Evolutionary conservation across 2,329 filamentous ascomycete species (phyloP).

Genomic region (Aureobasidium sp.): DNA sequence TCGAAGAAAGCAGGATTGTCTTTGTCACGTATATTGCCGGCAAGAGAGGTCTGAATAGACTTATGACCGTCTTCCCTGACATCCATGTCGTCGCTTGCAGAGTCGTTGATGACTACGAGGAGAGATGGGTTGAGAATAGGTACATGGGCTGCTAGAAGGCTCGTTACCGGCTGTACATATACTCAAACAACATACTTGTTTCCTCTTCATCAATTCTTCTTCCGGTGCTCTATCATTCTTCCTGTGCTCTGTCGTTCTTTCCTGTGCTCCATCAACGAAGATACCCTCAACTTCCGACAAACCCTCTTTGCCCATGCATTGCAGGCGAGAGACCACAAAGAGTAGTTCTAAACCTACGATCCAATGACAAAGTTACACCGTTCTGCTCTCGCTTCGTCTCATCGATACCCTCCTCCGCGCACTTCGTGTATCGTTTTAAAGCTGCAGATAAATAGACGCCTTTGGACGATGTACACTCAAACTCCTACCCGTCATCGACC

Average conservation of each 20-base stretch:
- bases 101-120: slow-evolving; percentile 71
- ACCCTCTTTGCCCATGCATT: too few species aligned
- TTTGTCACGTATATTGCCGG: slow-evolving; percentile 91
- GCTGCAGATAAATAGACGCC: too few species aligned
- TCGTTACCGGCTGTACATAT: not conserved
- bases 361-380: too few species aligned
- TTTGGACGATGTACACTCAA: too few species aligned
- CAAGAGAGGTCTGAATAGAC: slow-evolving; percentile 68
- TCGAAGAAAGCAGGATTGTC: slow-evolving; percentile 73
- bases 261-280: too few species aligned
- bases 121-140: slow-evolving; percentile 79
- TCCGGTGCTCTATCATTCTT: not conserved
- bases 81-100: slow-evolving; percentile 80
- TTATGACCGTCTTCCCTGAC: slow-evolving; percentile 81
- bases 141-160: slow-evolving; percentile 40
- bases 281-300: too few species aligned
- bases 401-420: too few species aligned
- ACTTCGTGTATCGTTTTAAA: too few species aligned
- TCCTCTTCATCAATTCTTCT: not conserved
- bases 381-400: too few species aligned
- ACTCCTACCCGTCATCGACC: too few species aligned
- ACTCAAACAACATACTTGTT: not conserved
- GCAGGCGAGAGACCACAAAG: too few species aligned
- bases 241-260: not conserved
- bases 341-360: too few species aligned